A percentile compares a stretch with the other conserved stretches of the same genome.
Evolutionary conservation across 306 rosid species (phyloP).

Genomic region (Cyclanthera cordifolia): DNA sequence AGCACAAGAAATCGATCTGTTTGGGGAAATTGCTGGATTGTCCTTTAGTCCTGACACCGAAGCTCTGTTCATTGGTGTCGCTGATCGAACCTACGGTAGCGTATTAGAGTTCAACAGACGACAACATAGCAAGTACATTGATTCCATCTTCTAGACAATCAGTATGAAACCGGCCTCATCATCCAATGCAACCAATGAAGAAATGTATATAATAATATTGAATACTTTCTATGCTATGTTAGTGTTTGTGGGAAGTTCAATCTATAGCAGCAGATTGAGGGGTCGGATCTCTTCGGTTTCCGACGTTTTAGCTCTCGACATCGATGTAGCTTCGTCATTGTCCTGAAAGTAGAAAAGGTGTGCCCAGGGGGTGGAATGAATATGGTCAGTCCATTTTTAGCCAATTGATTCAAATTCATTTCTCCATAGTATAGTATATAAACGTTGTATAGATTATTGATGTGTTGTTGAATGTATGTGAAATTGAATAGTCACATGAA

Average conservation of each 20-base stretch:
- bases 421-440: not conserved
- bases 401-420: constrained; percentile 1
- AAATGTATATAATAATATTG: constrained; percentile 5
- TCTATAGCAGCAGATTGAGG: not conserved
- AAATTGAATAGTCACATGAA: too few relatives aligned
- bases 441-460: not conserved
- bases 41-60: constrained; percentile 80
- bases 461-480: too few relatives aligned
- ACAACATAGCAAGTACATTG: constrained; percentile 31
- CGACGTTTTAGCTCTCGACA: not conserved
- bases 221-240: not conserved
- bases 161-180: not conserved
- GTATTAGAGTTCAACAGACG: constrained; percentile 59
- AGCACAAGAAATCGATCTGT: constrained; percentile 72
- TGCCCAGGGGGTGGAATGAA: constrained; percentile 9
- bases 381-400: constrained; percentile 6
- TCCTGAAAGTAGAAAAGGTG: not conserved
- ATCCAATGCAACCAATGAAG: not conserved
- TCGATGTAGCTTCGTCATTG: too few relatives aligned
- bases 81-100: constrained; percentile 82
- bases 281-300: not conserved
- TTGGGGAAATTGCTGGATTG: constrained; percentile 85
- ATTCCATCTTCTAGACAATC: constrained; percentile 28
- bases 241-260: not conserved
- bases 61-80: constrained; percentile 67